Evolutionary conservation across 306 rosid genomes (phyloP), one percentile per base, ranked within the genome.

Genomic region (Glycine latifolia): DNA sequence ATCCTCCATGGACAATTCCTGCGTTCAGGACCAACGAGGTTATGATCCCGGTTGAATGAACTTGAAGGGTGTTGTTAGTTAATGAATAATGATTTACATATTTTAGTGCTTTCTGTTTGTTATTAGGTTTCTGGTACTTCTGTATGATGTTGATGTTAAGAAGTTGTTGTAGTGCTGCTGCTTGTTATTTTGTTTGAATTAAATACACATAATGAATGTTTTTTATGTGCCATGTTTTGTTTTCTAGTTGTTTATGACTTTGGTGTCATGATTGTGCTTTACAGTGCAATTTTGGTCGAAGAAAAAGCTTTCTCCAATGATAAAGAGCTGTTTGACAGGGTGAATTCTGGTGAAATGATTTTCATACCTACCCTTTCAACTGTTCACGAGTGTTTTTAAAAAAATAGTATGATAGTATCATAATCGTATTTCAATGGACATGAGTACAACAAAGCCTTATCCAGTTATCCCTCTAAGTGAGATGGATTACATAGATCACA

Each of bases 1-100:
- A 93, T 47, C 99, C 99, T 1, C 99, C 98, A 11, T 88, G 89
- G 89, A 90, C 98, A 12, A 63, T 95, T 54, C 93, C 98, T 66
- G 33, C 78, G 0, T 89, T 93, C 41, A 91, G 99, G 76, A 93
- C 94, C 12, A 95, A 90, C 41, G 99, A 93, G 85, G 88, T 95
- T 79, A 72, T 93, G 97, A 86, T 91, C 16, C 98, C 99, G 7
- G 71, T 91, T 76, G 91, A 90, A 79, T 95, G 85, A 89, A 31
- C 2, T 1, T 31, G 37, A 4, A 46, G 31, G 31, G 31, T 26
- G 31, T 26, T 69, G 49, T 68, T 33, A 3, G 59, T 39, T 37
- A 39, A 1, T 14, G 8, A 62, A 62, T 66, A 26, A 26, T 26
- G 31, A 26, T 26, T 26, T 26, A 26, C 31, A 26, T 26, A 26